Evolutionary conservation across 306 rosid genomes (phyloP), one percentile per base, ranked within the genome.

Genomic region (Cicer chorassanicum): DNA sequence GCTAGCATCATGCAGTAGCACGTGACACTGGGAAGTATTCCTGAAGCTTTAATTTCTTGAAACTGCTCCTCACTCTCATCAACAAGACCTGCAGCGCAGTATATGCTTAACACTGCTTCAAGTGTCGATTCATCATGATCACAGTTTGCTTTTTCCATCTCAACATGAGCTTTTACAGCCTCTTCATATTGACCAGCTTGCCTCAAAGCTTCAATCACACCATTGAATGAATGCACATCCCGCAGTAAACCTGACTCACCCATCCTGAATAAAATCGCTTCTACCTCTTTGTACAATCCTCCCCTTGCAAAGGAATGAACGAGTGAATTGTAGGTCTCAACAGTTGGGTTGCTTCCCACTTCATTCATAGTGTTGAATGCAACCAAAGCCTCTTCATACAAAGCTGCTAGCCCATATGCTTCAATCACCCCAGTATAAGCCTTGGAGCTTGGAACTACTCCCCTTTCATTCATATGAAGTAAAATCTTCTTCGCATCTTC

Each of bases 1-100:
- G 93, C 89, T 46, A 95, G 88, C 99, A 95, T 95, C 99, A 92
- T 85, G 90, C 99, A 95, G 84, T 92, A 95, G 87, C 97, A 86
- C 86, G 87, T 87, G 66, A 92, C 91, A 83, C 91, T 90, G 68
- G 99, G 99, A 63, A 86, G 59, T 76, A 82, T 80, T 80, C 98
- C 93, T 4, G 92, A 85, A 77, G 82, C 85, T 80, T 92, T 95
- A 34, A 95, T 90, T 87, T 87, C 99, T 68, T 86, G 85, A 71
- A 95, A 95, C 73, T 90, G 99, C 84, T 95, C 98, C 82, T 86
- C 89, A 74, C 97, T 76, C 86, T 92, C 98, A 4, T 95, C 88
- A 79, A 90, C 89, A 84, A 95, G 93, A 51, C 96, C 98, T 40
- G 98, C 91, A 39, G 87, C 69, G 83, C 91, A 85, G 86, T 92